Evolutionary conservation across 345 rosid species (phyloP).

Genomic region (Microthlaspi erraticum): DNA sequence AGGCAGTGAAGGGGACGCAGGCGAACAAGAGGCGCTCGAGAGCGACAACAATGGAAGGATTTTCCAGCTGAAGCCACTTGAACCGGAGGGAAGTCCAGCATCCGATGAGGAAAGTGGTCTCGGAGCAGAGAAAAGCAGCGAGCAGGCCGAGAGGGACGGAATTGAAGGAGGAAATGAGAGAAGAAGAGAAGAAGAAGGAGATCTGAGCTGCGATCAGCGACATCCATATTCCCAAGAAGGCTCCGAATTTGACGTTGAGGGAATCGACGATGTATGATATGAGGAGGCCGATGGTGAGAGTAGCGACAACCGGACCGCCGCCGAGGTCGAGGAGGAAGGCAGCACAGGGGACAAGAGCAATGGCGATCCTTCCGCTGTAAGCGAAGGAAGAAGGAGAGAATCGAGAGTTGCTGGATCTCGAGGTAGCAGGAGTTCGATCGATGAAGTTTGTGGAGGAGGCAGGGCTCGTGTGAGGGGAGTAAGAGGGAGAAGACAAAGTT

Average conservation of each 20-base stretch:
- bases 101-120: constrained; percentile 80
- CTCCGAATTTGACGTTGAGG: constrained; percentile 74
- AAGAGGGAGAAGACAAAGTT: constrained; percentile 50
- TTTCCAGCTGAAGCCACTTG: constrained; percentile 94
- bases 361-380: constrained; percentile 75
- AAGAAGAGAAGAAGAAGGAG: constrained; percentile 87
- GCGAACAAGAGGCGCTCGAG: constrained; percentile 92
- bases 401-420: constrained; percentile 62
- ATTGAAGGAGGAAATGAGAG: constrained; percentile 62
- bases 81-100: constrained; percentile 97
- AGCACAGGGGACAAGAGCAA: constrained; percentile 82
- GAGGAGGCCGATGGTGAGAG: constrained; percentile 84
- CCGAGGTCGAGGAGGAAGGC: constrained; percentile 97
- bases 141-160: constrained; percentile 68
- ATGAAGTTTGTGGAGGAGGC: constrained; percentile 48
- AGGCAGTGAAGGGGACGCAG: constrained; percentile 77
- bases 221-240: constrained; percentile 89
- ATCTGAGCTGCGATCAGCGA: constrained; percentile 86
- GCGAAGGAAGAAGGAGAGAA: constrained; percentile 82
- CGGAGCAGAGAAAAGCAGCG: constrained; percentile 76
- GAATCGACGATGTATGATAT: constrained; percentile 90
- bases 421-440: constrained; percentile 41
- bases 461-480: constrained; percentile 53
- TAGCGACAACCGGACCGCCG: constrained; percentile 77
- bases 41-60: constrained; percentile 84